phyloP scores from a whole-genome alignment of 1,284 basidiomycete genomes.

The Cryptococcus sp. region DNA sequence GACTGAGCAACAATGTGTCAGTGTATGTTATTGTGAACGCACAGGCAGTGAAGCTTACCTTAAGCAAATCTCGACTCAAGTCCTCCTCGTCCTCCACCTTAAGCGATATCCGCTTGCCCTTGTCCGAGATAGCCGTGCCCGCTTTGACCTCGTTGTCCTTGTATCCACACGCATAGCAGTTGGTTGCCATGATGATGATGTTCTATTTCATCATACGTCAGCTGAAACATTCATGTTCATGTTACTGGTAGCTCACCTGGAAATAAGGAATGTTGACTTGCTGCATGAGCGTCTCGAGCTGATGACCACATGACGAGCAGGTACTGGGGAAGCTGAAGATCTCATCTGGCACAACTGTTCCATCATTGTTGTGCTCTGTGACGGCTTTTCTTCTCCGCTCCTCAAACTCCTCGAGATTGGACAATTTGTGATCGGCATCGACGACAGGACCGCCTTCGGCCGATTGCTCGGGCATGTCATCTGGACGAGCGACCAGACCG shows the following conservation, averaged over 20 bases:
- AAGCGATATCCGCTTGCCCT: constrained; percentile 84
- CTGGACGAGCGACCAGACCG: constrained; percentile 62
- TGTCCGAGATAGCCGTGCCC: constrained; percentile 79
- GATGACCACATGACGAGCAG: constrained; percentile 86
- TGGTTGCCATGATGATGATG: constrained; percentile 97
- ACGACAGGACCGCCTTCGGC: constrained; percentile 49
- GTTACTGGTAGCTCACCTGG: constrained; percentile 64
- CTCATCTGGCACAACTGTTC: constrained; percentile 67
- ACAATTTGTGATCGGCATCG: constrained; percentile 56
- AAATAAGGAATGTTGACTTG: constrained; percentile 97
- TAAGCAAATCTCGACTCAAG: constrained; percentile 89
- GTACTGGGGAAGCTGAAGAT: constrained; percentile 84
- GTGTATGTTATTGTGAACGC: background rate
- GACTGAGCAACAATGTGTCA: constrained; percentile 66
- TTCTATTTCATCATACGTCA: constrained; percentile 60
- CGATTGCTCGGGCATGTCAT: constrained; percentile 34
- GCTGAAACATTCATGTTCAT: background rate
- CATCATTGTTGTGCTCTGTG: constrained; percentile 38
- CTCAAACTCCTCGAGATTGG: constrained; percentile 50
- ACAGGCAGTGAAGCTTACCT: constrained; percentile 58
- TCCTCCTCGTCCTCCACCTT: constrained; percentile 93
- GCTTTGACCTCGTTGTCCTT: constrained; percentile 98
- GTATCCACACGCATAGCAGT: constrained; percentile 93
- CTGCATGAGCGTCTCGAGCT: constrained; percentile 89
- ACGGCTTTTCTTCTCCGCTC: constrained; percentile 35